Percentiles rank a stretch among this genome's conserved stretches.
Evolutionary conservation across 441 rosid genomes (phyloP).

Genomic region (Populus trichocarpa): DNA sequence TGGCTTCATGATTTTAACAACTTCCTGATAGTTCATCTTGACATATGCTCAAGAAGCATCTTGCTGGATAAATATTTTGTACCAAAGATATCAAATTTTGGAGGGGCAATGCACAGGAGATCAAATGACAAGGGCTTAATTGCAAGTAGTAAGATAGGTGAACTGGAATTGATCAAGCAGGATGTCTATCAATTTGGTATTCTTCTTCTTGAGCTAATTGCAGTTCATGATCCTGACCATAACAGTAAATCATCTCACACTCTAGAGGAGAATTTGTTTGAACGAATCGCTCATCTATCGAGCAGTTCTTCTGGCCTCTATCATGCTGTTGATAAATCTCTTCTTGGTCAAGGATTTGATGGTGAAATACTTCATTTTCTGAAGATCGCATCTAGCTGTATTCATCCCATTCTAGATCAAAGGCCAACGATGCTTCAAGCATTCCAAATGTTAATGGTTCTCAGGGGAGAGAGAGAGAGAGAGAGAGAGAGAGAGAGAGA

Average conservation of each 20-base stretch:
- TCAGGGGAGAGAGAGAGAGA: too few relatives aligned
- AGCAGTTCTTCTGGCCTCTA: background rate
- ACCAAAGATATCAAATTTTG: too few relatives aligned
- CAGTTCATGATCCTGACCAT: too few relatives aligned
- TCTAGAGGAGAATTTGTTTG: background rate
- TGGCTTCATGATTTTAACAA: constrained; percentile 39
- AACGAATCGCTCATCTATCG: background rate
- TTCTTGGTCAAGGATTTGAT: constrained; percentile 18
- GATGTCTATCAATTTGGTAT: constrained; percentile 7
- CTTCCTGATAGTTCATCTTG: constrained; percentile 25
- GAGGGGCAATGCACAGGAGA: too few relatives aligned
- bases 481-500: too few relatives aligned
- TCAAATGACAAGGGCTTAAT: too few relatives aligned
- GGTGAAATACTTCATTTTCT: constrained; percentile 12
- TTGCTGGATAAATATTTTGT: constrained; percentile 22
- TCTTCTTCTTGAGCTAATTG: too few relatives aligned
- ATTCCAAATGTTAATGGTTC: background rate
- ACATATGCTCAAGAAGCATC: constrained; percentile 32
- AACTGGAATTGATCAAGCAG: constrained; percentile 15
- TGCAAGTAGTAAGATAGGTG: constrained; percentile 9
- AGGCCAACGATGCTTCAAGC: constrained; percentile 12
- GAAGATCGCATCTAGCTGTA: constrained; percentile 9
- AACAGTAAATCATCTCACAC: too few relatives aligned
- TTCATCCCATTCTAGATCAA: background rate
- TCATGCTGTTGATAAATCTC: constrained; percentile 18